A percentile compares a stretch with the other conserved stretches of the same genome.
These are phyloP conservation scores for Aspergillus intermedius DNA, from an alignment of 2,329 filamentous ascomycete species.

Conservation along the genomic window DNA sequence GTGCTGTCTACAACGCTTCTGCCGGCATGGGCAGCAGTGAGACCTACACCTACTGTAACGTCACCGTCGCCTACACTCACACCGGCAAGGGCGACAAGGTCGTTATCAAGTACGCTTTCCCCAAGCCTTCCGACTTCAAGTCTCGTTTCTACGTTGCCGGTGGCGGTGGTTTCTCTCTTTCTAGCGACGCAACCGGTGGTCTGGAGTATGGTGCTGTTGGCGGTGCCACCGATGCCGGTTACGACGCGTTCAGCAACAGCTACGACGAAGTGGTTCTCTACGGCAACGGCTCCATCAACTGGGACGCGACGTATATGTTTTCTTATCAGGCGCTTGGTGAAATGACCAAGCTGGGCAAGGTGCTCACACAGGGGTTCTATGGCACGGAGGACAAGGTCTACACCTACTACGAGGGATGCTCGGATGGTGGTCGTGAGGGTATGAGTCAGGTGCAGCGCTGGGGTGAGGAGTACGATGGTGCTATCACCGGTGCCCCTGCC, in stretches of 20 bases:
- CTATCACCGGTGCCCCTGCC: conserved; percentile 42
- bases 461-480: conserved; percentile 43
- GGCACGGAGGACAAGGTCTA: conserved; percentile 22
- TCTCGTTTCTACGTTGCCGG: conserved; percentile 43
- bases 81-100: conserved; percentile 35
- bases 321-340: conserved; percentile 48
- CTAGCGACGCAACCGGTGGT: conserved; percentile 32
- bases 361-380: conserved; percentile 40
- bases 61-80: conserved; percentile 39
- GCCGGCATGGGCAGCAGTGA: conserved; percentile 17
- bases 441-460: conserved; percentile 49
- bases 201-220: conserved; percentile 37
- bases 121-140: conserved; percentile 30
- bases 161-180: conserved; percentile 41
- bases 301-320: conserved; percentile 29
- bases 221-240: conserved; percentile 41
- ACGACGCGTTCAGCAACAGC: conserved; percentile 36
- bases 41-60: conserved; percentile 34
- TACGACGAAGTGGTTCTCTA: conserved; percentile 35
- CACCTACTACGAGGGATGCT: conserved; percentile 51
- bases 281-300: conserved; percentile 43
- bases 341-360: conserved; percentile 44
- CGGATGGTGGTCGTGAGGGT: conserved; percentile 50
- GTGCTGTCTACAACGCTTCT: conserved; percentile 32
- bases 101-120: conserved; percentile 34